Conservation (phyloP, 148 eudicot genomes). For the Euryodendron excelsum region DNA sequence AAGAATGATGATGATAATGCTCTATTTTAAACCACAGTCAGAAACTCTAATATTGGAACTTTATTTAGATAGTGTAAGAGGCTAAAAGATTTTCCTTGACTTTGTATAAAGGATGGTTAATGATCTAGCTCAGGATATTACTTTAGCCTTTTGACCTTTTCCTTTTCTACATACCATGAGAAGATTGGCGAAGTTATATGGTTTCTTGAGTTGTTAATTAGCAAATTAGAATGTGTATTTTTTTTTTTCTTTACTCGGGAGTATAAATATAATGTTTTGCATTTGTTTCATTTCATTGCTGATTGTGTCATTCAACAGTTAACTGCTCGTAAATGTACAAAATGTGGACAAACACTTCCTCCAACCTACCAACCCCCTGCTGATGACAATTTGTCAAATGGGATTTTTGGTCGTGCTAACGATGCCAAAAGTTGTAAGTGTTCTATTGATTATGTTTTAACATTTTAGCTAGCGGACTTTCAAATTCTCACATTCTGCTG, state of each 20-base stretch:
- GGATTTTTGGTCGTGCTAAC: slow-evolving; percentile 48
- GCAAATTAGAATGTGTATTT: neutral
- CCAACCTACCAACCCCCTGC: slow-evolving; percentile 40
- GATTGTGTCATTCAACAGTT: slow-evolving; percentile 19
- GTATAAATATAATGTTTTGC: neutral
- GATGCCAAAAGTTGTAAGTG: slow-evolving; percentile 47
- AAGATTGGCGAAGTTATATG: neutral
- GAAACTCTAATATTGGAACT: no score
- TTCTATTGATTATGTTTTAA: neutral
- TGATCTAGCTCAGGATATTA: no score
- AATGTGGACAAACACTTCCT: slow-evolving; percentile 49
- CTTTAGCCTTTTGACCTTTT: neutral
- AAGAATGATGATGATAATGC: no score
- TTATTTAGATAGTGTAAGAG: no score
- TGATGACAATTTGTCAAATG: slow-evolving; percentile 49
- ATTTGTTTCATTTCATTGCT: neutral
- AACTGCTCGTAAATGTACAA: slow-evolving; percentile 31
- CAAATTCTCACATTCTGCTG: neutral
- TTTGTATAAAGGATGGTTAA: no score
- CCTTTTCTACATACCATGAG: neutral
- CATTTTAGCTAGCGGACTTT: neutral
- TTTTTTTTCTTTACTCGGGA: neutral
- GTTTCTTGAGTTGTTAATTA: neutral
- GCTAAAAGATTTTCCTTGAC: neutral
- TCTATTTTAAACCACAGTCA: no score